phyloP scores from a whole-genome alignment of 805 yeast genomes.

The Candida vartiovaarae region DNA sequence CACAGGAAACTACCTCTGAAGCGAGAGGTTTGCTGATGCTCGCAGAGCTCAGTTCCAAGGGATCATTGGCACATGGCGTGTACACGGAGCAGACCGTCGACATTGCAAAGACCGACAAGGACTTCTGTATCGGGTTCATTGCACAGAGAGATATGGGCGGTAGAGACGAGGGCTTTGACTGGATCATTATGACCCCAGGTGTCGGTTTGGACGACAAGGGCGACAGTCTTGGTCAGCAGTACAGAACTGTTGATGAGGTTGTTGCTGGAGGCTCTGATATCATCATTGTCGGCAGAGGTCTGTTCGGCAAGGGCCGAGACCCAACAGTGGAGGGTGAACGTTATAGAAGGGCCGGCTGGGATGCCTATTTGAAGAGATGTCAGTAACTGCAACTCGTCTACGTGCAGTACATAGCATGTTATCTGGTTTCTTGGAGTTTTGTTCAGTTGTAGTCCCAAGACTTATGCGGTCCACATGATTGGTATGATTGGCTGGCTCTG shows the following conservation, averaged over 20 bases:
- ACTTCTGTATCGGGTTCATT: slow-evolving; percentile 93
- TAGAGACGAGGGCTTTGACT: slow-evolving; percentile 78
- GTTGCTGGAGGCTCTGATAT: slow-evolving; percentile 83
- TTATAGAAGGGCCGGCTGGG: slow-evolving; percentile 93
- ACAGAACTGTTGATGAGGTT: slow-evolving; percentile 85
- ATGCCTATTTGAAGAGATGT: slow-evolving; percentile 56
- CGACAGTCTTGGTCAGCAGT: slow-evolving; percentile 93
- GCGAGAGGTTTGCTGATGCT: slow-evolving; percentile 91
- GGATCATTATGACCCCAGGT: slow-evolving; percentile 97
- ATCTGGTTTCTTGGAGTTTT: no score
- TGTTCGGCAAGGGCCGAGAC: slow-evolving; percentile 91
- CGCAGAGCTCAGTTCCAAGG: slow-evolving; percentile 92
- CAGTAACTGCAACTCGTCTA: neutral
- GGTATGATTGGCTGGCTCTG: no score
- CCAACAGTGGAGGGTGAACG: slow-evolving; percentile 82
- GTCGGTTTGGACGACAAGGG: slow-evolving; percentile 97
- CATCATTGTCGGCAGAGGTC: slow-evolving; percentile 97
- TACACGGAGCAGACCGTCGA: slow-evolving; percentile 85
- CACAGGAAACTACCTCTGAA: slow-evolving; percentile 54
- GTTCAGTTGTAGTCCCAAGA: no score
- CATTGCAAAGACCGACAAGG: slow-evolving; percentile 79
- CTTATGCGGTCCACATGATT: no score
- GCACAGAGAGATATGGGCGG: slow-evolving; percentile 90
- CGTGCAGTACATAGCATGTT: neutral
- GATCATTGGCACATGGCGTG: slow-evolving; percentile 88